phyloP scores from a whole-genome alignment of 495 filamentous ascomycete genomes.

The Talaromyces ruber region DNA sequence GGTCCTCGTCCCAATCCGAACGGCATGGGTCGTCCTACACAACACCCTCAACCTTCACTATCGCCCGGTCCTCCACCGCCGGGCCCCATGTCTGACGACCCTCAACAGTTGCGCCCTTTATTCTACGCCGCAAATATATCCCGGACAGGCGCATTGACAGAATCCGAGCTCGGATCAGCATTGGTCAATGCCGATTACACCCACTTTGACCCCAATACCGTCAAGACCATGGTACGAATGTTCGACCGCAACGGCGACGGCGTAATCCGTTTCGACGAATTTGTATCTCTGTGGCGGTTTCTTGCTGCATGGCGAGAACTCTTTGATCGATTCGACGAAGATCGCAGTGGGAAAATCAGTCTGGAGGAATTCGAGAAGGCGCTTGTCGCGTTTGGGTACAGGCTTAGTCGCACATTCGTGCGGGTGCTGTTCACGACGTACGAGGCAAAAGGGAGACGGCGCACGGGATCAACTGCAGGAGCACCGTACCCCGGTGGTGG shows the following conservation, averaged over 20 bases:
- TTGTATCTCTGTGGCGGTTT: slow-evolving; percentile 90
- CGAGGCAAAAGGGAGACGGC: slow-evolving; percentile 36
- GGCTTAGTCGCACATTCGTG: slow-evolving; percentile 75
- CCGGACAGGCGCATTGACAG: slow-evolving; percentile 74
- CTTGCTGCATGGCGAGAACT: slow-evolving; percentile 86
- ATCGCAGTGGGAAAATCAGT: slow-evolving; percentile 78
- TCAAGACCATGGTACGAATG: slow-evolving; percentile 98
- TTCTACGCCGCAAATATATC: slow-evolving; percentile 86
- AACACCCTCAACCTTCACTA: slow-evolving; percentile 35
- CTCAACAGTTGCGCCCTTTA: slow-evolving; percentile 60
- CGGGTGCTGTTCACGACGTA: slow-evolving; percentile 68
- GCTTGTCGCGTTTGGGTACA: slow-evolving; percentile 89
- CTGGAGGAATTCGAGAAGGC: slow-evolving; percentile 85
- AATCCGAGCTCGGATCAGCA: slow-evolving; percentile 80
- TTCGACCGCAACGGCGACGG: slow-evolving; percentile 85
- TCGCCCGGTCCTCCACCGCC: slow-evolving; percentile 52
- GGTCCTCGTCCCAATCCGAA: slow-evolving; percentile 42
- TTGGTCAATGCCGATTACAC: slow-evolving; percentile 96
- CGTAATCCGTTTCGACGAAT: slow-evolving; percentile 89
- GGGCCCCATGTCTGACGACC: slow-evolving; percentile 54
- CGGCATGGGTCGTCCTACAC: slow-evolving; percentile 40
- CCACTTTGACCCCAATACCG: slow-evolving; percentile 90
- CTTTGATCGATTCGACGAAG: slow-evolving; percentile 92
- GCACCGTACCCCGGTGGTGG: slow-evolving; percentile 8
- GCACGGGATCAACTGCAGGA: slow-evolving; percentile 16